Evolutionary conservation across 2,329 filamentous ascomycete genomes (phyloP).

Genomic region (Curvularia verruculosa): DNA sequence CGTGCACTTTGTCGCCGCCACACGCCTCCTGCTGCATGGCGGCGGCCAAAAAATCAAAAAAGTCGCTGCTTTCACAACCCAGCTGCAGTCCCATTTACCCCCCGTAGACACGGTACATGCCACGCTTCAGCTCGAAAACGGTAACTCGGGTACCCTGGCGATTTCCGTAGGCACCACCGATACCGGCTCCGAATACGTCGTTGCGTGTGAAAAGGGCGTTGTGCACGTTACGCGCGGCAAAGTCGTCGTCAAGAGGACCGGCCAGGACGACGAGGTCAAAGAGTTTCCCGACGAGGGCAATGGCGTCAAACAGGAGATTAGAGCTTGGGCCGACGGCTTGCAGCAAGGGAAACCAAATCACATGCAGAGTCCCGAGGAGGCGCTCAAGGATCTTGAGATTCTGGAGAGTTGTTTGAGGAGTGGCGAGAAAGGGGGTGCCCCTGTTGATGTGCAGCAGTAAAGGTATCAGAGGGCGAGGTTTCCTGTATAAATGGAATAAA

Average conservation of each 20-base stretch:
- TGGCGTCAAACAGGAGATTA: constrained; percentile 66
- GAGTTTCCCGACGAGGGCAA: constrained; percentile 57
- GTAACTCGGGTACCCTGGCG: constrained; percentile 63
- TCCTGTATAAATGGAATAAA: too few species aligned
- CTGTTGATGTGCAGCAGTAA: constrained; percentile 30
- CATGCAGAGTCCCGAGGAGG: constrained; percentile 63
- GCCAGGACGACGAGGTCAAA: constrained; percentile 45
- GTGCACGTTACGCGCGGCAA: constrained; percentile 58
- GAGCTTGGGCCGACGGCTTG: constrained; percentile 65
- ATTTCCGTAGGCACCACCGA: constrained; percentile 65
- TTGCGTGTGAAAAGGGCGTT: constrained; percentile 64
- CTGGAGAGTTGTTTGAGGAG: constrained; percentile 51
- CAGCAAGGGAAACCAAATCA: constrained; percentile 55
- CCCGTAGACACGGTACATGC: constrained; percentile 72
- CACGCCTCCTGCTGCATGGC: constrained; percentile 63
- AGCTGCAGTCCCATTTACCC: constrained; percentile 63
- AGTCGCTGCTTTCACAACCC: constrained; percentile 62
- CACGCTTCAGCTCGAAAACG: constrained; percentile 60
- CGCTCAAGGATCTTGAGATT: constrained; percentile 66
- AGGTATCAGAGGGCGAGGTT: too few species aligned
- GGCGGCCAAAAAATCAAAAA: constrained; percentile 52
- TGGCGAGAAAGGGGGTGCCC: constrained; percentile 48
- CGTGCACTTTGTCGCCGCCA: constrained; percentile 71
- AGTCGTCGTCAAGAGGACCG: constrained; percentile 35
- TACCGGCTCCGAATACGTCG: constrained; percentile 60